Conservation (phyloP, 805 yeast species). For the Lachancea fermentati region DNA sequence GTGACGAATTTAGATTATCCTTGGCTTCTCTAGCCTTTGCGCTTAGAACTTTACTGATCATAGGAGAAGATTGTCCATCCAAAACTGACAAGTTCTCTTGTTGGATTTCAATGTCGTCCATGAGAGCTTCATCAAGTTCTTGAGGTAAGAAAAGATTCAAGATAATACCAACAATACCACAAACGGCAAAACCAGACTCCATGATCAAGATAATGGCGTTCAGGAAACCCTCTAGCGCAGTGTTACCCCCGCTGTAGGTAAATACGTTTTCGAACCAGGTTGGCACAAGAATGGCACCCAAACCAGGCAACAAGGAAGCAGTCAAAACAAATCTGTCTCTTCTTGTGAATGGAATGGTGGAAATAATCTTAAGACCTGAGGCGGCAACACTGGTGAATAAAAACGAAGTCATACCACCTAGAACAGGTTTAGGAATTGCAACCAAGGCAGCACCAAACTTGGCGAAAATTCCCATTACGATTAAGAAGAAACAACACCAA, state of each 20-base stretch:
- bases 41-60: slow-evolving; percentile 10
- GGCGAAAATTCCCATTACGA: slow-evolving; percentile 83
- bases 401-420: slow-evolving; percentile 87
- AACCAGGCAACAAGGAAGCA: slow-evolving; percentile 56
- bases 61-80: slow-evolving; percentile 18
- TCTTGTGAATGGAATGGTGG: slow-evolving; percentile 50
- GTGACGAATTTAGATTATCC: background rate
- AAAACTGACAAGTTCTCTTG: slow-evolving; percentile 22
- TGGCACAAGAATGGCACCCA: slow-evolving; percentile 61
- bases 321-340: slow-evolving; percentile 71
- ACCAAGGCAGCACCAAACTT: slow-evolving; percentile 87
- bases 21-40: slow-evolving; percentile 17
- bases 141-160: slow-evolving; percentile 60
- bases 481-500: slow-evolving; percentile 72
- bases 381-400: slow-evolving; percentile 72
- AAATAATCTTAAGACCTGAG: slow-evolving; percentile 63
- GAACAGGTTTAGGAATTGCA: slow-evolving; percentile 69
- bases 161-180: slow-evolving; percentile 59
- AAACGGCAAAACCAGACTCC: slow-evolving; percentile 69
- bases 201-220: slow-evolving; percentile 64
- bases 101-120: slow-evolving; percentile 23
- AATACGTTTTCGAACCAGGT: slow-evolving; percentile 61
- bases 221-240: slow-evolving; percentile 51
- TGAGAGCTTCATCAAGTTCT: slow-evolving; percentile 41
- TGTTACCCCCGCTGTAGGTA: slow-evolving; percentile 59